Percentiles rank a stretch among this genome's conserved stretches.
These are phyloP conservation scores for Aspergillus aculeatus DNA, from an alignment of 2,329 filamentous ascomycete genomes.

Conservation along the genomic window DNA sequence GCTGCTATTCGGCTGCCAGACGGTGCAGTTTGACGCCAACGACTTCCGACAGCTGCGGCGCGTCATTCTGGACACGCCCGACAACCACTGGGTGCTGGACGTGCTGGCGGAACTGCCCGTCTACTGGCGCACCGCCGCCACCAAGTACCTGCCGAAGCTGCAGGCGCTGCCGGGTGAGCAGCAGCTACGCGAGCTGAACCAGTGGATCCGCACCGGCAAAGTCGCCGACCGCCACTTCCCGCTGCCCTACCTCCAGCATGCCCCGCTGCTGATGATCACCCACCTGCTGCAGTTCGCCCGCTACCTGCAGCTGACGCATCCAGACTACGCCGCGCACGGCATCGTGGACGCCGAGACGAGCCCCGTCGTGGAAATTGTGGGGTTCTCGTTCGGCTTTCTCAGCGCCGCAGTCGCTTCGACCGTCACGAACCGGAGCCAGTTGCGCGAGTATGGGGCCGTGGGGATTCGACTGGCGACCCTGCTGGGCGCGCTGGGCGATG, in stretches of 20 bases:
- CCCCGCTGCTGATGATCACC: conserved; percentile 19
- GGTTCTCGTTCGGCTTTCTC: conserved; percentile 22
- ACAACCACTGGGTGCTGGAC: conserved; percentile 18
- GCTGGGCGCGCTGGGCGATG: conserved; percentile 18
- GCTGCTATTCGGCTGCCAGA: conserved; percentile 22
- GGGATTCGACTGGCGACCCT: conserved; percentile 17
- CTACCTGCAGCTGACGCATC: conserved; percentile 8
- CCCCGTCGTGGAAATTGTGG: conserved; percentile 14
- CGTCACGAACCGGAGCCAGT: not conserved
- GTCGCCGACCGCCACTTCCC: conserved; percentile 13
- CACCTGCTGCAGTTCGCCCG: conserved; percentile 18
- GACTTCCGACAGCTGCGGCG: conserved; percentile 16
- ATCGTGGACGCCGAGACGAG: not conserved
- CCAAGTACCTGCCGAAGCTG: conserved; percentile 8
- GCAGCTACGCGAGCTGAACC: conserved; percentile 8
- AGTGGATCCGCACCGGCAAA: conserved; percentile 15
- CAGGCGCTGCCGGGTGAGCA: not conserved
- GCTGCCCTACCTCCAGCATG: conserved; percentile 18
- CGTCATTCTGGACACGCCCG: conserved; percentile 10
- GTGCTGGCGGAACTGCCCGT: conserved; percentile 14
- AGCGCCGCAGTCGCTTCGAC: conserved; percentile 15
- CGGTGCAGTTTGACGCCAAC: conserved; percentile 13
- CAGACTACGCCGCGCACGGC: not conserved
- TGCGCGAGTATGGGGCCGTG: conserved; percentile 12
- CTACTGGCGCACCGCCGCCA: conserved; percentile 10